These are phyloP conservation scores for Lodderomyces pseudojiufengensis DNA, from an alignment of 1,139 yeast genomes.

Conservation along the genomic window DNA sequence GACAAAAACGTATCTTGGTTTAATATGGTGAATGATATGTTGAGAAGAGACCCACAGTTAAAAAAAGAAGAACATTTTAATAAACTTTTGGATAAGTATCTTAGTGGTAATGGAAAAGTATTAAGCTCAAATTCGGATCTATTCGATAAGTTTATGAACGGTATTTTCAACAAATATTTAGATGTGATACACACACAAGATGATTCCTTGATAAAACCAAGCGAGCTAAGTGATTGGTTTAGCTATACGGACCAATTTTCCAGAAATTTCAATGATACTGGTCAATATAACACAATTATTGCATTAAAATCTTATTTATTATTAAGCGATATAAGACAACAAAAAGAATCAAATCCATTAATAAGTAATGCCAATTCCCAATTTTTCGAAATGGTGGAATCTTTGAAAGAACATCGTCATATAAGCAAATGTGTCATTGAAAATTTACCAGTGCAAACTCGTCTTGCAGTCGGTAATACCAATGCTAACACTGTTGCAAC, in stretches of 20 bases:
- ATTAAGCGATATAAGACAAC: constrained; percentile 53
- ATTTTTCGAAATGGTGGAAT: constrained; percentile 43
- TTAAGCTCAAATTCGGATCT: constrained; percentile 43
- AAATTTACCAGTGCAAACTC: constrained; percentile 26
- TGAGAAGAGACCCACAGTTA: constrained; percentile 46
- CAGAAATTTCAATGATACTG: constrained; percentile 33
- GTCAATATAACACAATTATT: constrained; percentile 54
- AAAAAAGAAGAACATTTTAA: constrained; percentile 48
- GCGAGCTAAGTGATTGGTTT: constrained; percentile 72
- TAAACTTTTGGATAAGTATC: constrained; percentile 30
- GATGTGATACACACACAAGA: constrained; percentile 57
- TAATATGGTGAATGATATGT: constrained; percentile 50
- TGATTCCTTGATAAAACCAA: constrained; percentile 59
- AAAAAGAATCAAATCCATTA: constrained; percentile 24
- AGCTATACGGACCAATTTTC: constrained; percentile 57
- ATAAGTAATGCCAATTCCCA: constrained; percentile 37
- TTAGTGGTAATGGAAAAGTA: constrained; percentile 38
- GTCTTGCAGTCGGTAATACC: constrained; percentile 25
- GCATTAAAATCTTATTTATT: constrained; percentile 62
- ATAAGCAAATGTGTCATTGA: constrained; percentile 23
- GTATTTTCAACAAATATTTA: constrained; percentile 67
- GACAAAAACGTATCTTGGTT: constrained; percentile 63
- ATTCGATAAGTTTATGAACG: constrained; percentile 63
- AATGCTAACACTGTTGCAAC: constrained; percentile 27
- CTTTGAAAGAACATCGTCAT: constrained; percentile 27